phyloP scores from a whole-genome alignment of 2,329 filamentous ascomycete genomes.

The Blumeria graminis region DNA sequence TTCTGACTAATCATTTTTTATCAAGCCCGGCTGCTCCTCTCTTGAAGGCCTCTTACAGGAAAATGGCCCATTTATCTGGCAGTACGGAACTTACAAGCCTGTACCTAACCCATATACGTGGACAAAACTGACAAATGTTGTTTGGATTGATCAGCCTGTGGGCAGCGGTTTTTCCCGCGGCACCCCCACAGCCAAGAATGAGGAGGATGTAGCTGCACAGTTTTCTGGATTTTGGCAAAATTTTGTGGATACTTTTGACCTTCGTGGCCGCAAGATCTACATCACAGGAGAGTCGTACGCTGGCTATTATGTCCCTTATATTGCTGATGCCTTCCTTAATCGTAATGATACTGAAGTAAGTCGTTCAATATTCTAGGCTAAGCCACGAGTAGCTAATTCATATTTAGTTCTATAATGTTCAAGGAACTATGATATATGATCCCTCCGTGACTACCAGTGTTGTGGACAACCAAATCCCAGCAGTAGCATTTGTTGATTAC shows the following conservation, averaged over 20 bases:
- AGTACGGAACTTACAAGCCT: constrained; percentile 36
- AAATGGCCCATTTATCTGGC: constrained; percentile 51
- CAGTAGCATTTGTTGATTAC: constrained; percentile 34
- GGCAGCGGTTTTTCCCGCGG: constrained; percentile 13
- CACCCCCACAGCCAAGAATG: constrained; percentile 34
- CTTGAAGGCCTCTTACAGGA: constrained; percentile 50
- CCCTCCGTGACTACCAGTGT: constrained; percentile 32
- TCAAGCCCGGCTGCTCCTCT: constrained; percentile 31
- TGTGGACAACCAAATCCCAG: constrained; percentile 22
- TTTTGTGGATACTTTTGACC: constrained; percentile 45
- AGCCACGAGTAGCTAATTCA: constrained; percentile 14
- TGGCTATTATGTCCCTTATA: constrained; percentile 45
- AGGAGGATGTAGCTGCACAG: constrained; percentile 43
- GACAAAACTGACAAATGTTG: constrained; percentile 13
- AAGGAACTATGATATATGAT: constrained; percentile 49
- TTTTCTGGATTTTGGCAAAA: constrained; percentile 63
- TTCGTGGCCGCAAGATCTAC: constrained; percentile 45
- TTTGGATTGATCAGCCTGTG: constrained; percentile 14
- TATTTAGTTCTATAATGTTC: constrained; percentile 36
- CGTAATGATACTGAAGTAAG: constrained; percentile 20
- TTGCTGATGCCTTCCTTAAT: constrained; percentile 48
- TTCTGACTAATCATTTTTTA: constrained; percentile 1
- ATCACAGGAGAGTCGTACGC: constrained; percentile 36
- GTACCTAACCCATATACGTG: constrained; percentile 12
- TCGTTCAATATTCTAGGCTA: not conserved